phyloP scores from a whole-genome alignment of 2,329 filamentous ascomycete species.

The Tolypocladium sp. region DNA sequence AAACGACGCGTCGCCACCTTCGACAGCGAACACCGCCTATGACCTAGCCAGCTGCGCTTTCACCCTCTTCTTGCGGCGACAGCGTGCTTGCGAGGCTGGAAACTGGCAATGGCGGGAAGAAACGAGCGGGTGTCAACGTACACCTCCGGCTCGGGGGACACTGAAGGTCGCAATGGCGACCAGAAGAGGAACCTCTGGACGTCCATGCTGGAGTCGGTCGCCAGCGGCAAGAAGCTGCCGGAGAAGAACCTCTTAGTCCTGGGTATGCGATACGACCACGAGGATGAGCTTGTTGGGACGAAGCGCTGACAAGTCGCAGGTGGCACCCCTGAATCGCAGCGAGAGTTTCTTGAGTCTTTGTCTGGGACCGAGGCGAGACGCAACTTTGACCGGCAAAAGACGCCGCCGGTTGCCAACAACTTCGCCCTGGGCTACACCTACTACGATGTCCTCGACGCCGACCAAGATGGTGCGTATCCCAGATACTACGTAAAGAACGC shows the following conservation, averaged over 20 bases:
- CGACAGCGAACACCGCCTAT: background rate
- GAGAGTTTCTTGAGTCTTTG: slow-evolving; percentile 67
- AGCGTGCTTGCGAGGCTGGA: background rate
- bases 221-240: slow-evolving; percentile 79
- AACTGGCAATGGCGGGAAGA: slow-evolving; percentile 37
- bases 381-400: slow-evolving; percentile 48
- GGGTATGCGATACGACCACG: slow-evolving; percentile 38
- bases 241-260: slow-evolving; percentile 87
- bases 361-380: slow-evolving; percentile 44
- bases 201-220: slow-evolving; percentile 82
- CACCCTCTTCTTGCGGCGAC: slow-evolving; percentile 5
- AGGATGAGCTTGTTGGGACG: background rate
- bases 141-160: slow-evolving; percentile 45
- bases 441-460: slow-evolving; percentile 85
- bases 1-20: slow-evolving; percentile 1
- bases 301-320: slow-evolving; percentile 39
- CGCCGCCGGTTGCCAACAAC: slow-evolving; percentile 77
- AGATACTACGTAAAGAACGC: background rate
- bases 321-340: slow-evolving; percentile 72
- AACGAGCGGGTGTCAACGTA: slow-evolving; percentile 50
- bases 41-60: background rate
- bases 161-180: slow-evolving; percentile 52
- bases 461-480: slow-evolving; percentile 71
- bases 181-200: slow-evolving; percentile 90
- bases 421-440: slow-evolving; percentile 93